Base-by-base conservation (phyloP, 2,329 filamentous ascomycete genomes). In the Ceratocystis smalleyi region DNA sequence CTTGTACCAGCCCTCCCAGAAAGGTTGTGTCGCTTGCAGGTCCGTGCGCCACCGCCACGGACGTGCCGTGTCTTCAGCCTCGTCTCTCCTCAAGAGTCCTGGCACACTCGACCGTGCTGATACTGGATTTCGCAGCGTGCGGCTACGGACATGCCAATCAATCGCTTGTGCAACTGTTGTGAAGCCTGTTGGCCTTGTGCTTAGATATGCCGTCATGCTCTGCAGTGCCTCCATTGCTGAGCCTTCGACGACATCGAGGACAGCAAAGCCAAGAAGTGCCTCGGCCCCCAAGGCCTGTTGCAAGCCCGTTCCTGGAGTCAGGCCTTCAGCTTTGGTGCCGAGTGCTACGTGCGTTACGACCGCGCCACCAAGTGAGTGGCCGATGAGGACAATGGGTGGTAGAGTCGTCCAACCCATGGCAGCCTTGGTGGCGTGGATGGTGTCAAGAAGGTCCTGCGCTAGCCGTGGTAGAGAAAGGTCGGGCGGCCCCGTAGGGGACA, bases 221-320 rank as follows among this genome's bases (percentile, higher is more conserved):
- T 91, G 85, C 63, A 99, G 79, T 2, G 94, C 92, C 73, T 97
- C 94, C 74, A 99, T 92, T 43, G 94, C 94, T 0, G 89, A 95
- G 10, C 94, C 89, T 75, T 99, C 94, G 32, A 99, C 94, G 3
- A 99, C 90, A 74, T 99, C 94, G 17, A 99, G 78, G 6, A 97
- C 91, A 2, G 85, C 89, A 74, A 92, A 96, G 22, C 89, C 94
- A 17, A 97, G 77, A 1, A 97, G 73, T 30, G 84, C 81, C 43
- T 76, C 73, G 1, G 87, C 88, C 43, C 96, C 76, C 49, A 79
- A 76, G 15, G 54, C 24, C 7, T 57, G 54, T n/a, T 57, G 54
- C 54, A 57, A 30, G 24, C 10, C 24, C 12, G 24, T 35, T 5
- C 54, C 54, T 1, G 83, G 83, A 70, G 95, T 84, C 0, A 89